Evolutionary conservation across 495 filamentous ascomycete species (phyloP).

Genomic region (Podospora didyma): DNA sequence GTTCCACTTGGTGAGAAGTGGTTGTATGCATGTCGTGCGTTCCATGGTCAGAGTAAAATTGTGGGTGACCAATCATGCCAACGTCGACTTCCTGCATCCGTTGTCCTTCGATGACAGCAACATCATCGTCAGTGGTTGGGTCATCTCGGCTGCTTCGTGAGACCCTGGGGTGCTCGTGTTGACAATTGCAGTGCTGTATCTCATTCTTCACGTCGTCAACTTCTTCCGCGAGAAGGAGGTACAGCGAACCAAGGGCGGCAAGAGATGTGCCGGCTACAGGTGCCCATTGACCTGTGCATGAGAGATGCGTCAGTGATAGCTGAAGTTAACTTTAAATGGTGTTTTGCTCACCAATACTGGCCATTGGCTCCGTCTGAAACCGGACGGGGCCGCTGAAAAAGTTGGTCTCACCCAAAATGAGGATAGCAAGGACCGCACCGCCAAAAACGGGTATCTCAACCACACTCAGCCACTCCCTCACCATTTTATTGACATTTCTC

Average conservation of each 20-base stretch:
- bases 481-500: constrained; percentile 39
- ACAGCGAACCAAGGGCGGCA: constrained; percentile 51
- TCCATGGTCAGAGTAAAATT: not conserved
- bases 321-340: not conserved
- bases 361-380: constrained; percentile 54
- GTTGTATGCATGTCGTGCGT: not conserved
- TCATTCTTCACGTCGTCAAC: constrained; percentile 13
- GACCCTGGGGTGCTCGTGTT: constrained; percentile 18
- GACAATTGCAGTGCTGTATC: constrained; percentile 20
- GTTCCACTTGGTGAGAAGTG: not conserved
- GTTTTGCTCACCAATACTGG: constrained; percentile 46
- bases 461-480: constrained; percentile 42
- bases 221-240: constrained; percentile 41
- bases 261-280: constrained; percentile 51
- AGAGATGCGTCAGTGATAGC: constrained; percentile 11
- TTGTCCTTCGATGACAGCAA: not conserved
- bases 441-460: constrained; percentile 52
- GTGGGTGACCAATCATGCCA: not conserved
- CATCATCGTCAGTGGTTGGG: not conserved
- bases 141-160: not conserved
- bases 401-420: constrained; percentile 55
- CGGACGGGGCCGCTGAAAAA: constrained; percentile 48
- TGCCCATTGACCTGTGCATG: constrained; percentile 49
- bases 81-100: not conserved
- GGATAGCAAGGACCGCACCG: constrained; percentile 50